Base-by-base conservation (phyloP, 768 basidiomycete genomes). In the Phlebiopsis gigantea region DNA sequence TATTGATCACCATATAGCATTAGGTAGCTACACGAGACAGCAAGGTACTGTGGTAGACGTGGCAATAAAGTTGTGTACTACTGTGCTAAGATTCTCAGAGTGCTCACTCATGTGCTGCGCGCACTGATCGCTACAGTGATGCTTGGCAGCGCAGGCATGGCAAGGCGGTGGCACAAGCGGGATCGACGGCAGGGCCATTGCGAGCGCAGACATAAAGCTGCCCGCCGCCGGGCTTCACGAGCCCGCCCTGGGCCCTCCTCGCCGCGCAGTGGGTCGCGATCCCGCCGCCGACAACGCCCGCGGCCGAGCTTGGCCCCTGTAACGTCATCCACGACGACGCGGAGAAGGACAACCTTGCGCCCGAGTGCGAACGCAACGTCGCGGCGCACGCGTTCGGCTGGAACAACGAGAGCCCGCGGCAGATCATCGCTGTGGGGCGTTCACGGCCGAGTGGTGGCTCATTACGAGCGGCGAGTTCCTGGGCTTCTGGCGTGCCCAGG, bases 381-480 rank as follows among this genome's bases (percentile, higher is more conserved):
- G 67, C 71, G 15, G 72, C 71, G 6, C 87, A 94, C 65, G 82
- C 86, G 56, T 93, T 90, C 69, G 93, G 94, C 0, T 94, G 96
- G 97, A 97, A 99, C 68, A 94, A 93, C 63, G 97, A 99, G 72
- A 77, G 85, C 62, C 92, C 94, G 1, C 73, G 75, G 60, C 74
- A 85, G 24, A 66, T 64, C 15, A 81, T 86, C n/a, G 61, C 77
- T 0, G 84, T 97, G 26, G 75, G 72, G 42, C 57, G 60, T 94
- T 98, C 76, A 78, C 75, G 63, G 87, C 97, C 39, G 87, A 88
- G 41, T 87, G 90, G 79, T 75, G 92, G 59, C 93, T 93, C 0
- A 76, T 99, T 31, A 92, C 87, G 55, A 99, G 98, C 61, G 85
- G 84, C 10, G 84, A 99, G 64, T 97, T 93, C 68, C 82, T 82